phyloP scores from a whole-genome alignment of 129 eudicot genomes.

The Deinandra increscens region DNA sequence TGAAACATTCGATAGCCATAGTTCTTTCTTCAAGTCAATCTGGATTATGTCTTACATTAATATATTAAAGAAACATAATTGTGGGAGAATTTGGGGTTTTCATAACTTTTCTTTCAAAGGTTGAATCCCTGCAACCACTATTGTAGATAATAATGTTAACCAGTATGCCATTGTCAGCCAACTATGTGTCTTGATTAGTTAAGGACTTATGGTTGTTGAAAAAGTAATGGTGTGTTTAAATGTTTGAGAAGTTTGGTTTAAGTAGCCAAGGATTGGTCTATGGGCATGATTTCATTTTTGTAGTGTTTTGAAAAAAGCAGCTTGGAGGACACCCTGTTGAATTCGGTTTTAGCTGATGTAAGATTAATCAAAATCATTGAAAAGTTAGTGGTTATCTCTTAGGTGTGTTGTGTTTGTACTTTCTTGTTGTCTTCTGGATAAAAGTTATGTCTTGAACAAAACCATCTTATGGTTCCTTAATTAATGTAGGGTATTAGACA shows the following conservation, averaged over 20 bases:
- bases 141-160: constrained; percentile 12
- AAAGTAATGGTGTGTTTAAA: neutral
- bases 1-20: too few relatives aligned
- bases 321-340: constrained; percentile 29
- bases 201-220: neutral
- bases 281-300: neutral
- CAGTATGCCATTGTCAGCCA: constrained; percentile 10
- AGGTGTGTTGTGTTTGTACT: constrained; percentile 17
- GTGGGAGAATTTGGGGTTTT: too few relatives aligned
- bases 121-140: too few relatives aligned
- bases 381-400: neutral
- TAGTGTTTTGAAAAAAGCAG: too few relatives aligned
- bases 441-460: neutral
- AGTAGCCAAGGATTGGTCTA: constrained; percentile 8
- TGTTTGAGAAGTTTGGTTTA: constrained; percentile 9
- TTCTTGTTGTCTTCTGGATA: constrained; percentile 15
- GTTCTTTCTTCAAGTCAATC: too few relatives aligned
- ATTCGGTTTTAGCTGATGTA: constrained; percentile 1
- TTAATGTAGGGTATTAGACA: too few relatives aligned
- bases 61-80: too few relatives aligned
- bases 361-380: constrained; percentile 5
- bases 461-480: neutral
- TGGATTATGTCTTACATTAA: too few relatives aligned
- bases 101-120: too few relatives aligned
- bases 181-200: neutral